Evolutionary conservation across 257 asterid genomes (phyloP).

Genomic region (Gentiana macrophylla): DNA sequence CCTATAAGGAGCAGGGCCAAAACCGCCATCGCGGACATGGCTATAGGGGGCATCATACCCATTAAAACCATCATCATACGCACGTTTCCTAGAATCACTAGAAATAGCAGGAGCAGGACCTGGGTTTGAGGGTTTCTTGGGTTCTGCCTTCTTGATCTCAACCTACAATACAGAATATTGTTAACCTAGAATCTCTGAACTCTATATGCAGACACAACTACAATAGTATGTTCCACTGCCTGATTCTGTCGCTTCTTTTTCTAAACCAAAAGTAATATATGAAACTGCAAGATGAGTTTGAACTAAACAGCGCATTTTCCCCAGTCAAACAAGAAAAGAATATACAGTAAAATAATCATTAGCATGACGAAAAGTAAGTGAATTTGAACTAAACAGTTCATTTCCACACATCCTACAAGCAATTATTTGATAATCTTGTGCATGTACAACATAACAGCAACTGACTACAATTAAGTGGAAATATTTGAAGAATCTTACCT

Average conservation of each 20-base stretch:
- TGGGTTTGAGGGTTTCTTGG: slow-evolving; percentile 99
- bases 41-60: slow-evolving; percentile 60
- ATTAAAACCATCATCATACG: slow-evolving; percentile 61
- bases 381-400: not conserved
- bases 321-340: not conserved
- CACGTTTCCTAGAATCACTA: slow-evolving; percentile 92
- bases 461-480: slow-evolving; percentile 8
- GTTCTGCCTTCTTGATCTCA: slow-evolving; percentile 99
- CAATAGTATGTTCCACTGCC: slow-evolving; percentile 5
- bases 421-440: not conserved
- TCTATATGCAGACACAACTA: slow-evolving; percentile 21
- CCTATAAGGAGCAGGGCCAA: slow-evolving; percentile 93
- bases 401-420: not conserved
- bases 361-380: not conserved
- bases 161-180: slow-evolving; percentile 98
- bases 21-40: slow-evolving; percentile 58
- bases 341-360: not conserved
- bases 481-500: slow-evolving; percentile 40
- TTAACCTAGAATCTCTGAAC: slow-evolving; percentile 69
- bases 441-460: slow-evolving; percentile 6
- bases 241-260: not conserved
- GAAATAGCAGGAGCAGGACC: slow-evolving; percentile 67
- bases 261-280: not conserved
- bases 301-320: not conserved
- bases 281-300: not conserved